Conservation (phyloP, 805 yeast species). For the Myxozyma vanderwaltii region DNA sequence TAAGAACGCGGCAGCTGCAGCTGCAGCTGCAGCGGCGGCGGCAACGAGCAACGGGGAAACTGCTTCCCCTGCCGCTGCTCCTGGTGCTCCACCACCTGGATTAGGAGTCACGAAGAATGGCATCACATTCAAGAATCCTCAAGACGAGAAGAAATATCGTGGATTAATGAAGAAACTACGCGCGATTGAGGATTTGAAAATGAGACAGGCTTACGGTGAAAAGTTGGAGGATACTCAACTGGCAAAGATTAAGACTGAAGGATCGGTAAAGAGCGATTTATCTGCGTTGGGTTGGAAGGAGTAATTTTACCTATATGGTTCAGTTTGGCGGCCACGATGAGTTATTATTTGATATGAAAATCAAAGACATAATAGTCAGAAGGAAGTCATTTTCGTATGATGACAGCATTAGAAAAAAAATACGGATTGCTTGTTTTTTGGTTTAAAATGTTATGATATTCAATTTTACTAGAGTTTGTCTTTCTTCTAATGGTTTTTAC, state of each 20-base stretch:
- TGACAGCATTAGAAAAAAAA: background rate
- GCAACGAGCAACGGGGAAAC: constrained; percentile 11
- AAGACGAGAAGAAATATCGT: constrained; percentile 92
- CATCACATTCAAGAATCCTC: constrained; percentile 33
- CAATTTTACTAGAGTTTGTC: background rate
- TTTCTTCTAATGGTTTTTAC: too few species aligned
- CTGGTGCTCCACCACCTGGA: constrained; percentile 52
- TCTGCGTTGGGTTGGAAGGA: constrained; percentile 71
- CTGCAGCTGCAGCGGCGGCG: constrained; percentile 22
- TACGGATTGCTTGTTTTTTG: background rate
- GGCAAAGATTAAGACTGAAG: constrained; percentile 85
- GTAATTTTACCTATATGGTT: background rate
- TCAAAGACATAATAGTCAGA: background rate
- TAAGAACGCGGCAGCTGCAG: constrained; percentile 5
- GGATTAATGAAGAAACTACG: constrained; percentile 87
- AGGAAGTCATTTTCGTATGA: background rate
- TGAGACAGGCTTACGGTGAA: constrained; percentile 81
- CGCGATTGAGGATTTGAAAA: constrained; percentile 89
- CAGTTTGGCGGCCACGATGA: background rate
- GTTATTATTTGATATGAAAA: background rate
- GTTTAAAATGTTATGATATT: background rate
- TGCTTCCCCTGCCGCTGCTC: constrained; percentile 48
- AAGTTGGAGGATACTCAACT: constrained; percentile 90
- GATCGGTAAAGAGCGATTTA: constrained; percentile 74
- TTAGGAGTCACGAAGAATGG: constrained; percentile 13